Evolutionary conservation across 2,329 filamentous ascomycete genomes (phyloP).

Genomic region (Chrysoporthe cubensis): DNA sequence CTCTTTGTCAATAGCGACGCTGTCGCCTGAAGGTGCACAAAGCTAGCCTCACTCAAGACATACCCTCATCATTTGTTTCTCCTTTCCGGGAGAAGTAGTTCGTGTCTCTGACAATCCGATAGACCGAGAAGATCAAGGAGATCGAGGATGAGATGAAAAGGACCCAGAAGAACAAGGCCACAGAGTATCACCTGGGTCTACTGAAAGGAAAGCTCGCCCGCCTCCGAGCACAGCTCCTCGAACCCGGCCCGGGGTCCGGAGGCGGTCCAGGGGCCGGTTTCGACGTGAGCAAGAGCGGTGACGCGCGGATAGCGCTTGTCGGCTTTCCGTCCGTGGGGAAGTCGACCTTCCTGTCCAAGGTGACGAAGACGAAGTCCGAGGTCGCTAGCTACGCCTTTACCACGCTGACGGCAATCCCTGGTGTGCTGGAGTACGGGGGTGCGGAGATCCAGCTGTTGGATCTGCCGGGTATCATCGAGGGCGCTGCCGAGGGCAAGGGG

Average conservation of each 20-base stretch:
- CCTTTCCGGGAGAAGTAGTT: background rate
- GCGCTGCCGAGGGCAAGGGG: slow-evolving; percentile 93
- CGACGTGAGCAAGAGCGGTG: slow-evolving; percentile 93
- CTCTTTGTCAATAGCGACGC: background rate
- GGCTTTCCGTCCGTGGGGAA: slow-evolving; percentile 99
- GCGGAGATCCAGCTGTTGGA: slow-evolving; percentile 98
- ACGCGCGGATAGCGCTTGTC: slow-evolving; percentile 94
- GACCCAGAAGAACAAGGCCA: slow-evolving; percentile 81
- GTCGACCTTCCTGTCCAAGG: slow-evolving; percentile 97
- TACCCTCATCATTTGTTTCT: background rate
- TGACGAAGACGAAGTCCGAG: slow-evolving; percentile 96
- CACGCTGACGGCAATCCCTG: slow-evolving; percentile 94
- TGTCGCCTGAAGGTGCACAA: background rate
- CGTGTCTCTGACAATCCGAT: background rate
- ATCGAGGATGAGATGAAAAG: slow-evolving; percentile 99
- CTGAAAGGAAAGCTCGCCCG: slow-evolving; percentile 98
- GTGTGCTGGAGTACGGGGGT: slow-evolving; percentile 95
- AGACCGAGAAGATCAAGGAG: slow-evolving; percentile 99
- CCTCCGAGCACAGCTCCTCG: slow-evolving; percentile 89
- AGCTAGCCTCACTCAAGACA: background rate
- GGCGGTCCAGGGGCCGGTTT: slow-evolving; percentile 82
- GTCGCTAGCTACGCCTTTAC: slow-evolving; percentile 97
- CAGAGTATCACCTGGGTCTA: slow-evolving; percentile 94
- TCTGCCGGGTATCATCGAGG: slow-evolving; percentile 97
- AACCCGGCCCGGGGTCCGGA: slow-evolving; percentile 80